Evolutionary conservation across 441 rosid genomes (phyloP).

Genomic region (Macaranga tanarius): DNA sequence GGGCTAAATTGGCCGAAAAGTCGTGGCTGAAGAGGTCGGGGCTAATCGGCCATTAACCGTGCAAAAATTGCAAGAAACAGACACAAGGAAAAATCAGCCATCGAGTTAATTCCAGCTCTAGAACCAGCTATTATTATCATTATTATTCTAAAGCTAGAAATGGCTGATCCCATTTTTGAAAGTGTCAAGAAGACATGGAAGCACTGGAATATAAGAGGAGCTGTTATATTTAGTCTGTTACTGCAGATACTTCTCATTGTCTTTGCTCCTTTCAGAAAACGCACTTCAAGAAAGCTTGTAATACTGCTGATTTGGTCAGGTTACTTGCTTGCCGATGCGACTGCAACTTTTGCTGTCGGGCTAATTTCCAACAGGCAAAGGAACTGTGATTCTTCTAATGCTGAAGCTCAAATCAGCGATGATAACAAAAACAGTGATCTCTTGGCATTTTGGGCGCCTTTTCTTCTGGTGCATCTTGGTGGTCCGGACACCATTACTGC

Average conservation of each 20-base stretch:
- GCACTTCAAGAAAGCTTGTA: background rate
- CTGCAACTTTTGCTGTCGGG: slow-evolving; percentile 17
- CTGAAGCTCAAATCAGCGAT: background rate
- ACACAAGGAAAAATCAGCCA: too few relatives aligned
- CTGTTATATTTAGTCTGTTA: slow-evolving; percentile 14
- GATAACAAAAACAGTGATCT: slow-evolving; percentile 24
- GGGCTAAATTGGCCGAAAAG: too few relatives aligned
- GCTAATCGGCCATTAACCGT: too few relatives aligned
- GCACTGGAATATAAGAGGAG: slow-evolving; percentile 25
- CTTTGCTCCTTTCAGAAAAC: slow-evolving; percentile 12
- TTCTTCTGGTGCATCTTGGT: slow-evolving; percentile 64
- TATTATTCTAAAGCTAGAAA: too few relatives aligned
- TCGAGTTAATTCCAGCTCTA: too few relatives aligned
- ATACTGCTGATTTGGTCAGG: slow-evolving; percentile 12
- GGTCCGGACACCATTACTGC: slow-evolving; percentile 75
- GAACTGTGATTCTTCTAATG: background rate
- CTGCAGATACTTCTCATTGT: slow-evolving; percentile 19
- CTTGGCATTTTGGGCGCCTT: slow-evolving; percentile 63
- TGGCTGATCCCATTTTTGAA: background rate
- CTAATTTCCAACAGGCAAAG: slow-evolving; percentile 17
- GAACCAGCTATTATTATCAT: too few relatives aligned
- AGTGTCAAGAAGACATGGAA: slow-evolving; percentile 19
- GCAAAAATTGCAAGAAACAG: too few relatives aligned
- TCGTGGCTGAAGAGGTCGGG: too few relatives aligned
- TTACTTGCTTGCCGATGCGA: slow-evolving; percentile 22